phyloP scores from a whole-genome alignment of 2,329 filamentous ascomycete genomes.

The Fusarium praegraminearum region DNA sequence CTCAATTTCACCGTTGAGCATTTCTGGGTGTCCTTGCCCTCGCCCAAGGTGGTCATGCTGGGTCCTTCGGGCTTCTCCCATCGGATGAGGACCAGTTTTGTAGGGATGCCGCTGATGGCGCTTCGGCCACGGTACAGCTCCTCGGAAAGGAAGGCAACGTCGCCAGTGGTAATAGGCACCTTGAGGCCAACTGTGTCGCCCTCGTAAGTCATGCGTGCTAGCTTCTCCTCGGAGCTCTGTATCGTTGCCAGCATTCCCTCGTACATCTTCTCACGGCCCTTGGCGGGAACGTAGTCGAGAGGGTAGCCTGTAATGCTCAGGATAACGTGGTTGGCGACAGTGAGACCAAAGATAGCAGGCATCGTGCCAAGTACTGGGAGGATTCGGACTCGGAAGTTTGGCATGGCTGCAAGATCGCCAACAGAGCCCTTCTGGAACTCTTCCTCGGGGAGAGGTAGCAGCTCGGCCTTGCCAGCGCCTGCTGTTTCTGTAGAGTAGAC shows the following conservation, averaged over 20 bases:
- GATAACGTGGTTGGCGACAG: conserved; percentile 92
- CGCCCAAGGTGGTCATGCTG: conserved; percentile 71
- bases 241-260: conserved; percentile 82
- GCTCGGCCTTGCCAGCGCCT: conserved; percentile 88
- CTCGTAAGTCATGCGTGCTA: conserved; percentile 63
- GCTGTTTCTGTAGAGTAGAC: conserved; percentile 94
- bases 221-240: conserved; percentile 82
- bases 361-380: conserved; percentile 95
- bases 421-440: conserved; percentile 89
- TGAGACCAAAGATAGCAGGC: conserved; percentile 95
- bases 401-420: conserved; percentile 86
- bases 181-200: conserved; percentile 74
- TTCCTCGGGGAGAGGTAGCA: conserved; percentile 87
- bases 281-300: conserved; percentile 82
- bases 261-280: conserved; percentile 91
- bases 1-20: conserved; percentile 74
- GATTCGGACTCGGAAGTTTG: conserved; percentile 95
- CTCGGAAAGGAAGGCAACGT: conserved; percentile 89
- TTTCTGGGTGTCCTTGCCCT: conserved; percentile 79
- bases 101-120: conserved; percentile 83
- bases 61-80: conserved; percentile 77
- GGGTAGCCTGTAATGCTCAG: conserved; percentile 86
- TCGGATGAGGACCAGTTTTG: conserved; percentile 80
- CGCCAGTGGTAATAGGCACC: conserved; percentile 79
- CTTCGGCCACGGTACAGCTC: conserved; percentile 90